Percentiles rank a stretch among this genome's conserved stretches.
Evolutionary conservation across 1,284 basidiomycete species (phyloP).

Genomic region (Malassezia cuniculi): DNA sequence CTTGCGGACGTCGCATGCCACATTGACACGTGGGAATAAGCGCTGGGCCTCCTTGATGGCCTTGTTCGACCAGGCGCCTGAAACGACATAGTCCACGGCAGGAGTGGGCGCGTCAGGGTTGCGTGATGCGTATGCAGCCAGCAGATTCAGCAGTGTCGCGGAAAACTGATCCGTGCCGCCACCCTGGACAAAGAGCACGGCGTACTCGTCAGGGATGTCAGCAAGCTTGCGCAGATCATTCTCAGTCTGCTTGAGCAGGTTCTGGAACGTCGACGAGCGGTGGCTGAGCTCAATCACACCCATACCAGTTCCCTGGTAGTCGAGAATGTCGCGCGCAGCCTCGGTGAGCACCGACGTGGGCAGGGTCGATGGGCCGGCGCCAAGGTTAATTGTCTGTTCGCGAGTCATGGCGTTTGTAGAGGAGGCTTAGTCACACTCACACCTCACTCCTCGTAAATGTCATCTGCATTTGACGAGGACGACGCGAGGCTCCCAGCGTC

Average conservation of each 20-base stretch:
- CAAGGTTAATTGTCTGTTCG: slow-evolving; percentile 39
- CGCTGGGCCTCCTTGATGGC: slow-evolving; percentile 37
- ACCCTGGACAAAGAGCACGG: slow-evolving; percentile 40
- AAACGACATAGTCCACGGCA: slow-evolving; percentile 39
- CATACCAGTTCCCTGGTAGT: slow-evolving; percentile 38
- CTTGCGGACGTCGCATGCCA: slow-evolving; percentile 27
- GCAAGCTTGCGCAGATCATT: slow-evolving; percentile 31
- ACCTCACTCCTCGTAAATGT: background rate
- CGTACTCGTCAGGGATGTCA: slow-evolving; percentile 31
- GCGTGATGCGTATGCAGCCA: slow-evolving; percentile 30
- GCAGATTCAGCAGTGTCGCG: slow-evolving; percentile 39
- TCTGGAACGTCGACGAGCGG: slow-evolving; percentile 36
- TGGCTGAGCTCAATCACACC: slow-evolving; percentile 43
- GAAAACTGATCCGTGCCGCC: slow-evolving; percentile 44
- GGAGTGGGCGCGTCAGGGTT: slow-evolving; percentile 29
- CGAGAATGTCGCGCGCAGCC: slow-evolving; percentile 36
- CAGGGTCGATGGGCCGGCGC: slow-evolving; percentile 39
- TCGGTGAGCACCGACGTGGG: slow-evolving; percentile 39
- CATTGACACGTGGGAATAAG: slow-evolving; percentile 26
- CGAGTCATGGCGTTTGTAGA: slow-evolving; percentile 13
- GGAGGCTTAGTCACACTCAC: no score
- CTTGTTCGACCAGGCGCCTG: slow-evolving; percentile 40
- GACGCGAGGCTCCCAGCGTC: slow-evolving; percentile 23
- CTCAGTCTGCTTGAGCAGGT: slow-evolving; percentile 35
- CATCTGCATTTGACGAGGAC: slow-evolving; percentile 29